phyloP scores from a whole-genome alignment of 257 asterid genomes.

The Solanum pennellii region DNA sequence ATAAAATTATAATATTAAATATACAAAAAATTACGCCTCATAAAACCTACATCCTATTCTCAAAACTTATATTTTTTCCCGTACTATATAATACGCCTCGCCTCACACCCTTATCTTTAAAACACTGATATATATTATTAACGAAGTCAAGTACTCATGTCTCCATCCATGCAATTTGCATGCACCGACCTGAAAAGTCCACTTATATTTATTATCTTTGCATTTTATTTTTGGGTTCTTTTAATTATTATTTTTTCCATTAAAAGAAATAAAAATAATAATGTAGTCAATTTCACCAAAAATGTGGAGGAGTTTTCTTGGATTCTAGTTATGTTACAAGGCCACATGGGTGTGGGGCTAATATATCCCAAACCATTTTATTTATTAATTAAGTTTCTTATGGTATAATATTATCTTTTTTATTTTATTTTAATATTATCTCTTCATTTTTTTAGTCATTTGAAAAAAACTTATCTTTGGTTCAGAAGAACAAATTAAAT shows the following conservation, averaged over 20 bases:
- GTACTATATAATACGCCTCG: too few relatives aligned
- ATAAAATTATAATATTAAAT: too few relatives aligned
- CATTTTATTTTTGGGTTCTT: background rate
- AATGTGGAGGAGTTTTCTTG: background rate
- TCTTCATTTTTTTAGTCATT: background rate
- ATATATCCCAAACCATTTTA: background rate
- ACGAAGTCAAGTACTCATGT: background rate
- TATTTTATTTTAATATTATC: background rate
- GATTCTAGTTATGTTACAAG: background rate
- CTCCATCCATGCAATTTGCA: background rate
- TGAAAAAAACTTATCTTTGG: background rate
- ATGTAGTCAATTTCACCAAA: background rate
- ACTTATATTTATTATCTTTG: background rate
- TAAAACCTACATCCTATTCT: too few relatives aligned
- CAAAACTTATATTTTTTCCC: too few relatives aligned
- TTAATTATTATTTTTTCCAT: background rate
- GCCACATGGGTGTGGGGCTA: slow-evolving; percentile 11
- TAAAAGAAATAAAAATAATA: background rate
- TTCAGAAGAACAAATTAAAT: background rate
- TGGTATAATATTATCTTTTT: too few relatives aligned
- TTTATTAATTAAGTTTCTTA: background rate
- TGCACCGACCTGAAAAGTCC: background rate
- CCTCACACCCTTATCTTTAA: too few relatives aligned
- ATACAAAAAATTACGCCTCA: too few relatives aligned
- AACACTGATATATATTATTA: too few relatives aligned